Conservation (phyloP, 148 eudicot genomes). For the Diospyros kaki region DNA sequence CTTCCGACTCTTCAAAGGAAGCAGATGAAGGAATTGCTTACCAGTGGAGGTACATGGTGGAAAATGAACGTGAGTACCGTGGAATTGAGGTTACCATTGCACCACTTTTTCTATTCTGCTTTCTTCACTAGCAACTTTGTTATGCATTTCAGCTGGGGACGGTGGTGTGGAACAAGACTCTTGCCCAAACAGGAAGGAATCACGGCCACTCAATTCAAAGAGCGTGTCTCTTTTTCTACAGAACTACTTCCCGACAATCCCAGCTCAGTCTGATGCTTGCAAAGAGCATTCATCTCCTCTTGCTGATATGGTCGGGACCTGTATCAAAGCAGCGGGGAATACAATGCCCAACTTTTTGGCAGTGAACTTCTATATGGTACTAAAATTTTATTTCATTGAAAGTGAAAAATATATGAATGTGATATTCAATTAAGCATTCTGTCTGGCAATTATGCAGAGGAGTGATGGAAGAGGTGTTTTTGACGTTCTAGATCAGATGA, state of each 20-base stretch:
- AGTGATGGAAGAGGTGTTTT: conserved; percentile 96
- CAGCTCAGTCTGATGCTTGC: conserved; percentile 83
- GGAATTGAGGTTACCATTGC: neutral
- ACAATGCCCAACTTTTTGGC: conserved; percentile 85
- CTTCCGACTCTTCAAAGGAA: conserved; percentile 95
- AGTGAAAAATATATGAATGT: neutral
- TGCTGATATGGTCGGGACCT: conserved; percentile 68
- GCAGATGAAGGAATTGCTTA: conserved; percentile 90
- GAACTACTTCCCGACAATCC: conserved; percentile 80
- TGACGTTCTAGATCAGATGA: conserved; percentile 74
- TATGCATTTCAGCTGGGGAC: conserved; percentile 81
- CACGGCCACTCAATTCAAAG: conserved; percentile 63
- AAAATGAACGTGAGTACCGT: conserved; percentile 71
- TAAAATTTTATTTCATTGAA: conserved; percentile 5
- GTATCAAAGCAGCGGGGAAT: conserved; percentile 76
- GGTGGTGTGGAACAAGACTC: conserved; percentile 73
- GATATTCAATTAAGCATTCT: conserved; percentile 12
- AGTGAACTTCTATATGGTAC: conserved; percentile 95
- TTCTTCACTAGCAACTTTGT: conserved; percentile 12
- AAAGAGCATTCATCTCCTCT: conserved; percentile 80
- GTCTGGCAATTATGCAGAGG: conserved; percentile 50
- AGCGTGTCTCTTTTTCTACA: conserved; percentile 71
- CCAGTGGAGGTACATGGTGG: conserved; percentile 96
- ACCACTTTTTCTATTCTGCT: neutral
- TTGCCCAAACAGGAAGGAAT: conserved; percentile 86